phyloP scores from a whole-genome alignment of 495 filamentous ascomycete species.

The Amniculicola lignicola region DNA sequence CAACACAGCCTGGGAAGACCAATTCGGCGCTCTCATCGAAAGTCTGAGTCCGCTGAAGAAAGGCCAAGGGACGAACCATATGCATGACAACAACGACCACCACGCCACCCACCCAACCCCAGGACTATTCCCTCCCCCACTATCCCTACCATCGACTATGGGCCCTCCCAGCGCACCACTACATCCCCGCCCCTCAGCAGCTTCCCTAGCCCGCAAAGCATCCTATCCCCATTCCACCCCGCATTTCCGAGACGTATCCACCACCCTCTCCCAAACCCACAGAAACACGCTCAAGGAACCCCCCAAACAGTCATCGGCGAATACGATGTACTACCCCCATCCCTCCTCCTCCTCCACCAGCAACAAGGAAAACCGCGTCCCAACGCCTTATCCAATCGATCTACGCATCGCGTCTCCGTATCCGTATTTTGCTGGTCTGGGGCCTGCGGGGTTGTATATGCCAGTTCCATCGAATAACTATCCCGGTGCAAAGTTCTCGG shows the following conservation, averaged over 20 bases:
- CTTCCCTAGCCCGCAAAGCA: constrained; percentile 22
- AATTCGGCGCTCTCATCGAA: constrained; percentile 17
- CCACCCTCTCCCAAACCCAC: neutral
- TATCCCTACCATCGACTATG: constrained; percentile 20
- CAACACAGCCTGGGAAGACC: constrained; percentile 19
- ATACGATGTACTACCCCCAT: neutral
- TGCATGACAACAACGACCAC: neutral
- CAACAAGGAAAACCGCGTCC: constrained; percentile 21
- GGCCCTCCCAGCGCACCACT: neutral
- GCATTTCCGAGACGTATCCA: neutral
- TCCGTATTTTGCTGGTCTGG: neutral
- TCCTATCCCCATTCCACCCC: constrained; percentile 15
- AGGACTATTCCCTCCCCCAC: too few relatives aligned
- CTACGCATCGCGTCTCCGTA: neutral
- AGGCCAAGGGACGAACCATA: neutral
- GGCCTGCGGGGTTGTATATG: neutral
- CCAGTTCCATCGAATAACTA: too few relatives aligned
- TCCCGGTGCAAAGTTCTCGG: too few relatives aligned
- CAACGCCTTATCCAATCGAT: constrained; percentile 15
- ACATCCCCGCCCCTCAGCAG: constrained; percentile 16
- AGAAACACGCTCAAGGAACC: neutral
- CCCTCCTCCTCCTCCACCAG: neutral
- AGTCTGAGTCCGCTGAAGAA: constrained; percentile 22
- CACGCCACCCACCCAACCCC: neutral
- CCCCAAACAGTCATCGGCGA: neutral